Percentiles rank a stretch among this genome's conserved stretches.
These are phyloP conservation scores for Cicer judaicum DNA, from an alignment of 306 rosid species.

Conservation along the genomic window DNA sequence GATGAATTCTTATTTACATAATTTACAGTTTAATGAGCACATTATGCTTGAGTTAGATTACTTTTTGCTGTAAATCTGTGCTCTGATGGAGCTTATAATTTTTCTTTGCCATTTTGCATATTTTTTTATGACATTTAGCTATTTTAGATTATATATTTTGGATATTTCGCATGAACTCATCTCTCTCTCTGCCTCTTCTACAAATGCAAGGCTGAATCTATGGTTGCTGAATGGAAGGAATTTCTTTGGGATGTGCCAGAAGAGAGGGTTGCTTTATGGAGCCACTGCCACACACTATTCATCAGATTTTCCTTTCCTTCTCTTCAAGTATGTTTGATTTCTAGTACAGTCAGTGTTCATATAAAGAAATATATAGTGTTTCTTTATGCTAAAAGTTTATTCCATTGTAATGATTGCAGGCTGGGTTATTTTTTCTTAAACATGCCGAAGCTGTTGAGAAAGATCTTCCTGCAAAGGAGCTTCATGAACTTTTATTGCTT, in stretches of 20 bases:
- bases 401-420: slow-evolving; percentile 61
- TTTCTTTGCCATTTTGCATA: slow-evolving; percentile 34
- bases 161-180: slow-evolving; percentile 28
- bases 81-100: slow-evolving; percentile 14
- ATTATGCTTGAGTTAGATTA: slow-evolving; percentile 13
- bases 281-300: slow-evolving; percentile 89
- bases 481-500: slow-evolving; percentile 86
- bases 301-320: slow-evolving; percentile 93
- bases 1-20: slow-evolving; percentile 28
- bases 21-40: slow-evolving; percentile 9
- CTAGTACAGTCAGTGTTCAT: slow-evolving; percentile 38
- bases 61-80: slow-evolving; percentile 21
- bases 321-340: slow-evolving; percentile 68
- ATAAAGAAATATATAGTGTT: slow-evolving; percentile 37
- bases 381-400: slow-evolving; percentile 38
- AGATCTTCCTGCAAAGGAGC: slow-evolving; percentile 97
- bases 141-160: slow-evolving; percentile 29
- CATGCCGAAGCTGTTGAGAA: slow-evolving; percentile 97
- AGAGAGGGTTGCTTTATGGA: slow-evolving; percentile 94
- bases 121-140: slow-evolving; percentile 21
- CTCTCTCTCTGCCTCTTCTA: slow-evolving; percentile 20
- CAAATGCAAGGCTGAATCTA: slow-evolving; percentile 84
- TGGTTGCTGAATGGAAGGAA: slow-evolving; percentile 98
- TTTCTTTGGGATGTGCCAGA: slow-evolving; percentile 99
- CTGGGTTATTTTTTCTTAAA: slow-evolving; percentile 94